Evolutionary conservation across 2,329 filamentous ascomycete species (phyloP).

Genomic region (Dryadomyces quercivorus): DNA sequence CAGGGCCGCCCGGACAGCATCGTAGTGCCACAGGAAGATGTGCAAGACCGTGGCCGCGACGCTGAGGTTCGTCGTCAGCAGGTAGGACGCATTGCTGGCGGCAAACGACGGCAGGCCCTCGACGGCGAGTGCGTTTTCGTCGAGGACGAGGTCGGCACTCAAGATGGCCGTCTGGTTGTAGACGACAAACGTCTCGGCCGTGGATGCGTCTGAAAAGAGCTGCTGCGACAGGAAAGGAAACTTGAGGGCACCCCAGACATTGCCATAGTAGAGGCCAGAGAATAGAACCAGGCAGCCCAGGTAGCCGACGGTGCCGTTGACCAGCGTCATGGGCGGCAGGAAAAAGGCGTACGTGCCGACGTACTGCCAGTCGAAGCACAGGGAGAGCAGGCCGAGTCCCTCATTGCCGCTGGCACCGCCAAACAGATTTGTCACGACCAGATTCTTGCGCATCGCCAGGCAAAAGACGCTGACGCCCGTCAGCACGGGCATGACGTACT

Average conservation of each 20-base stretch:
- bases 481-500: constrained; percentile 31
- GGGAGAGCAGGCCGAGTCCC: constrained; percentile 25
- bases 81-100: constrained; percentile 23
- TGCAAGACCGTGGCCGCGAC: constrained; percentile 32
- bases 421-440: constrained; percentile 23
- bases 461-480: constrained; percentile 30
- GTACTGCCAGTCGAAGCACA: constrained; percentile 32
- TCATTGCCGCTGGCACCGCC: constrained; percentile 27
- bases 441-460: constrained; percentile 27
- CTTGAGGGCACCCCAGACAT: constrained; percentile 23
- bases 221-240: constrained; percentile 25
- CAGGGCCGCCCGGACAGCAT: constrained; percentile 25
- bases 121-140: constrained; percentile 19
- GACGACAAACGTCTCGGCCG: constrained; percentile 19
- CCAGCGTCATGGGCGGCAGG: constrained; percentile 23
- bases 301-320: constrained; percentile 27
- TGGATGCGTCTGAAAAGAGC: constrained; percentile 25
- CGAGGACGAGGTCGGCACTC: constrained; percentile 23
- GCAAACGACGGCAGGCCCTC: constrained; percentile 30
- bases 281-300: constrained; percentile 23
- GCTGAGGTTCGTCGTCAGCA: constrained; percentile 30
- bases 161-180: constrained; percentile 33
- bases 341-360: constrained; percentile 24
- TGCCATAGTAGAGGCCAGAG: constrained; percentile 26
- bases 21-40: constrained; percentile 26